phyloP scores from a whole-genome alignment of 176 grass and related monocot genomes.

The Neostapfia colusana region DNA sequence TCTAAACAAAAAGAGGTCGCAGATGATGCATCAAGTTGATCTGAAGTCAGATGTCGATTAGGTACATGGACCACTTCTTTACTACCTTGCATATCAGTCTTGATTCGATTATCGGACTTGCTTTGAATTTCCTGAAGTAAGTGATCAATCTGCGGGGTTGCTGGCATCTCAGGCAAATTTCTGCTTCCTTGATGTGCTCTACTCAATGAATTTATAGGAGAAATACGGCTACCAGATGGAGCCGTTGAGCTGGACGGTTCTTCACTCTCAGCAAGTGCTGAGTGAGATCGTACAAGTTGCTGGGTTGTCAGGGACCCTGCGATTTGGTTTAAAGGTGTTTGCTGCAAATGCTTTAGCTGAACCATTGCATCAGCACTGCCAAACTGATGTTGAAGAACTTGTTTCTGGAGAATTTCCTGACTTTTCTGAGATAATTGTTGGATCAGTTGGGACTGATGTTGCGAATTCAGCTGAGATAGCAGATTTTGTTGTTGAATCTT shows the following conservation, averaged over 20 bases:
- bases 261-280: slow-evolving; percentile 51
- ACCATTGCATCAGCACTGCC: slow-evolving; percentile 38
- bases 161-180: slow-evolving; percentile 51
- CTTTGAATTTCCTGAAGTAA: slow-evolving; percentile 87
- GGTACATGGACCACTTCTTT: slow-evolving; percentile 50
- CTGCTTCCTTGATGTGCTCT: slow-evolving; percentile 65
- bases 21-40: slow-evolving; percentile 95
- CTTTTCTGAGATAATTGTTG: slow-evolving; percentile 78
- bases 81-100: slow-evolving; percentile 55
- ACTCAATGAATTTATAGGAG: slow-evolving; percentile 58
- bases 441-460: slow-evolving; percentile 67
- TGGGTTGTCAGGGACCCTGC: slow-evolving; percentile 53
- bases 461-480: slow-evolving; percentile 76
- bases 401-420: slow-evolving; percentile 65
- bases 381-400: slow-evolving; percentile 68
- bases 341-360: slow-evolving; percentile 63
- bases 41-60: slow-evolving; percentile 57
- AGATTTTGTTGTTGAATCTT: slow-evolving; percentile 94
- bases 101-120: slow-evolving; percentile 68
- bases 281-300: slow-evolving; percentile 65
- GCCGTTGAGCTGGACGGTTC: slow-evolving; percentile 61
- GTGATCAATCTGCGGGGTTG: slow-evolving; percentile 65
- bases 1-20: slow-evolving; percentile 96
- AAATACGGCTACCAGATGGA: slow-evolving; percentile 56
- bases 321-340: slow-evolving; percentile 41